These are phyloP conservation scores for Rosa lucieae DNA, from an alignment of 306 rosid genomes.

Conservation along the genomic window DNA sequence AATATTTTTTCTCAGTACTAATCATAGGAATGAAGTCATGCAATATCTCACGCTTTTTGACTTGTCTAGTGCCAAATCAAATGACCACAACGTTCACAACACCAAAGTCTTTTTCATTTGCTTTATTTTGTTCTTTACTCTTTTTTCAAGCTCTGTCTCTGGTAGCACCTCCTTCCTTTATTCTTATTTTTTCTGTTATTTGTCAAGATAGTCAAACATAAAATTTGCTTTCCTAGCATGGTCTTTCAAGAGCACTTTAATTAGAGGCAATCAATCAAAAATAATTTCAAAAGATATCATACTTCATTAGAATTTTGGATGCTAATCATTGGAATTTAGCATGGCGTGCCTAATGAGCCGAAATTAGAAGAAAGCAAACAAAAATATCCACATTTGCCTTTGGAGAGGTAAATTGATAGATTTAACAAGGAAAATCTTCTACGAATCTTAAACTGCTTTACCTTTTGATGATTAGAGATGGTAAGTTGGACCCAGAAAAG, in stretches of 20 bases:
- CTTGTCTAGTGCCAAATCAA: not conserved
- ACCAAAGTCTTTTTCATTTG: not conserved
- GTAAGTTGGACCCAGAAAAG: not conserved
- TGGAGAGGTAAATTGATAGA: slow-evolving; percentile 1
- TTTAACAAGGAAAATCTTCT: slow-evolving; percentile 10
- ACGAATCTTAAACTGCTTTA: slow-evolving; percentile 21
- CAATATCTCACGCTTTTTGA: not conserved
- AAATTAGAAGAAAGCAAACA: not conserved
- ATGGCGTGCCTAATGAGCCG: slow-evolving; percentile 33
- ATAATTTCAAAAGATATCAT: slow-evolving; percentile 8
- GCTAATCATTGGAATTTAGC: slow-evolving; percentile 30
- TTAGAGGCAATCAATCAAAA: slow-evolving; percentile 20
- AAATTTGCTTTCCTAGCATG: slow-evolving; percentile 13
- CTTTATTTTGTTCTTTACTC: slow-evolving; percentile 4
- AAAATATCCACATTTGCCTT: not conserved
- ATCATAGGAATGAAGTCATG: not conserved
- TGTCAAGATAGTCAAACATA: slow-evolving; percentile 19
- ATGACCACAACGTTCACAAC: not conserved
- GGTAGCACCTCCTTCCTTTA: not conserved
- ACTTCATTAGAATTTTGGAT: slow-evolving; percentile 7
- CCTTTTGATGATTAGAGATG: slow-evolving; percentile 5
- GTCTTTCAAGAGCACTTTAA: slow-evolving; percentile 16
- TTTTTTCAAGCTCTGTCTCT: not conserved
- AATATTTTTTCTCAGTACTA: not conserved
- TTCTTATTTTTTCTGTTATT: not conserved